A percentile compares a stretch with the other conserved stretches of the same genome.
Conservation (phyloP, 371 early-diverging fungal species). For the Capillidium rhysosporum region DNA sequence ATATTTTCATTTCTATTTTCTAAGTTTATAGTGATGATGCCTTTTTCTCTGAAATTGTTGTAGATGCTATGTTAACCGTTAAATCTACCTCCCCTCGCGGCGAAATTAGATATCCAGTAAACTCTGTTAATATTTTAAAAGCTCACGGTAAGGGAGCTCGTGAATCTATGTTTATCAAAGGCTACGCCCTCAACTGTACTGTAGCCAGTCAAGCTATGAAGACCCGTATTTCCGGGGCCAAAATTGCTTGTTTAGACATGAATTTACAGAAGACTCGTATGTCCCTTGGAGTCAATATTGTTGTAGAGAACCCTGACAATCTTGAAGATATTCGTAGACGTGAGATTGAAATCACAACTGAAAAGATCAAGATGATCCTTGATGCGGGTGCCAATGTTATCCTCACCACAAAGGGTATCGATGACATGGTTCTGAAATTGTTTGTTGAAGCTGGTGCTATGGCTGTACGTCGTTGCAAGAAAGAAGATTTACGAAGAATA, state of each 20-base stretch:
- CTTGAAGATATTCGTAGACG: constrained; percentile 95
- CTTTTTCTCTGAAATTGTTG: constrained; percentile 92
- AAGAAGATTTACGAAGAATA: constrained; percentile 95
- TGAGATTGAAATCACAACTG: constrained; percentile 92
- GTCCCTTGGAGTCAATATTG: constrained; percentile 95
- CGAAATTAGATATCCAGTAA: constrained; percentile 89
- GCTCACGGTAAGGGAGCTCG: constrained; percentile 93
- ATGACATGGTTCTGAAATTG: constrained; percentile 94
- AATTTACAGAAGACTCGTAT: constrained; percentile 98
- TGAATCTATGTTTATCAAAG: constrained; percentile 83
- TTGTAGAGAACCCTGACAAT: constrained; percentile 94
- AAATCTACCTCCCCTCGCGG: constrained; percentile 70
- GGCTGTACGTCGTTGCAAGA: constrained; percentile 93
- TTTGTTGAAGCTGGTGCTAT: constrained; percentile 89
- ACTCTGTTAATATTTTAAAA: constrained; percentile 97
- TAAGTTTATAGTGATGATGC: constrained; percentile 50
- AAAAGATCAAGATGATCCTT: constrained; percentile 90
- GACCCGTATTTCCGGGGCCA: constrained; percentile 70
- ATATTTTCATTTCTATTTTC: not conserved
- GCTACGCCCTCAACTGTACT: constrained; percentile 98
- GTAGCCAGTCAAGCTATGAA: constrained; percentile 95
- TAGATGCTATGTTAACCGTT: constrained; percentile 87
- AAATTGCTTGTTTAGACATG: constrained; percentile 99
- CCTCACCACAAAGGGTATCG: constrained; percentile 98
- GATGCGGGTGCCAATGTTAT: constrained; percentile 97